Conservation (phyloP, 352 stramenopile genomes). For the Pythium sukuiense region DNA sequence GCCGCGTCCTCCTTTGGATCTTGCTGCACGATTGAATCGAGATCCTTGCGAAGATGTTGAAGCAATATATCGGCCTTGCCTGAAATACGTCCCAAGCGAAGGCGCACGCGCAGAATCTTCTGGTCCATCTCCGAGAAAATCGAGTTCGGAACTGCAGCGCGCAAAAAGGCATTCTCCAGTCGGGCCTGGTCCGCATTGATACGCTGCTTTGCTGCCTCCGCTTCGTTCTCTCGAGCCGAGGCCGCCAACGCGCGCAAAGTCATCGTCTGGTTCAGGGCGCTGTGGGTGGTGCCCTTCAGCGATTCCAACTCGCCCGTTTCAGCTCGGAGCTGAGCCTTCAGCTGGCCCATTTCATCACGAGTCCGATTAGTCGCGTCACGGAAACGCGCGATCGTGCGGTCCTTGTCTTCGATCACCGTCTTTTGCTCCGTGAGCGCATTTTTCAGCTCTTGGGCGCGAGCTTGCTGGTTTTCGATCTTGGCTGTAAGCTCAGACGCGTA, state of each 20-base stretch:
- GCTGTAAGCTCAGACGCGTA: slow-evolving; percentile 73
- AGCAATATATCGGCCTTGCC: slow-evolving; percentile 74
- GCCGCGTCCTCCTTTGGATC: slow-evolving; percentile 39
- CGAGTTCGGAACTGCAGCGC: slow-evolving; percentile 60
- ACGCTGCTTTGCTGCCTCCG: slow-evolving; percentile 67
- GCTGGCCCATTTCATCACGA: slow-evolving; percentile 70
- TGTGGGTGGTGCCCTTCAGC: slow-evolving; percentile 73
- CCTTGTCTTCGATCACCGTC: slow-evolving; percentile 69
- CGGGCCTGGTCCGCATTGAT: slow-evolving; percentile 64
- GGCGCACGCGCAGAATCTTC: slow-evolving; percentile 66
- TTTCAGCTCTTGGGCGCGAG: slow-evolving; percentile 57
- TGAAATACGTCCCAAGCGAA: slow-evolving; percentile 60
- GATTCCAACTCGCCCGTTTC: slow-evolving; percentile 72
- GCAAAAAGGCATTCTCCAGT: slow-evolving; percentile 69
- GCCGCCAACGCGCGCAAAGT: slow-evolving; percentile 58
- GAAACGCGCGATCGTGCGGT: slow-evolving; percentile 81
- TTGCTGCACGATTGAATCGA: slow-evolving; percentile 46
- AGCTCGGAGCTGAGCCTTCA: slow-evolving; percentile 71
- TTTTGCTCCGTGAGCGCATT: slow-evolving; percentile 51
- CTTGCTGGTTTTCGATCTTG: slow-evolving; percentile 68
- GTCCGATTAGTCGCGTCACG: slow-evolving; percentile 65
- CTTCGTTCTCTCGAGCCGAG: slow-evolving; percentile 61
- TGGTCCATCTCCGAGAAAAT: slow-evolving; percentile 79
- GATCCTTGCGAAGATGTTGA: slow-evolving; percentile 63
- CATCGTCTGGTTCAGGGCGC: slow-evolving; percentile 76